Evolutionary conservation across 1,139 yeast genomes (phyloP).

Genomic region (Geotrichum citri-aurantii): DNA sequence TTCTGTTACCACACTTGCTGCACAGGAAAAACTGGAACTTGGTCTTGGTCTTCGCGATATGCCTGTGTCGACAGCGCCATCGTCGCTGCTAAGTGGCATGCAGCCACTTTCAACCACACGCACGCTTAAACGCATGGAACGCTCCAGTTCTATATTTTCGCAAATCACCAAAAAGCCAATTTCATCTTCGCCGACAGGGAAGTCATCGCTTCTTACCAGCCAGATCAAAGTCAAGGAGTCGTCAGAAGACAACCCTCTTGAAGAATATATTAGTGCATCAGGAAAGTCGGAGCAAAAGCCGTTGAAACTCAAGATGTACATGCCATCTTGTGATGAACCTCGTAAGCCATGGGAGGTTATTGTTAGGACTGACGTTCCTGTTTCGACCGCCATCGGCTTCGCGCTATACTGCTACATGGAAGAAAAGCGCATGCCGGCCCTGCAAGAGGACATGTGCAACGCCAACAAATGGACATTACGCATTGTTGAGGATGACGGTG

Average conservation of each 20-base stretch:
- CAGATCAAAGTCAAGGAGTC: slow-evolving; percentile 32
- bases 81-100: background rate
- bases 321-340: slow-evolving; percentile 36
- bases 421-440: slow-evolving; percentile 30
- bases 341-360: slow-evolving; percentile 34
- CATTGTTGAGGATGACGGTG: slow-evolving; percentile 45
- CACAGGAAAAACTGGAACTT: slow-evolving; percentile 18
- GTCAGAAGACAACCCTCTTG: slow-evolving; percentile 37
- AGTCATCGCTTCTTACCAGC: slow-evolving; percentile 27
- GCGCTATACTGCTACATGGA: slow-evolving; percentile 36
- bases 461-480: slow-evolving; percentile 41
- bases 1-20: slow-evolving; percentile 8
- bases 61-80: slow-evolving; percentile 1
- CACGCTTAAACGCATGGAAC: background rate
- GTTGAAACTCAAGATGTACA: slow-evolving; percentile 35
- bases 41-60: slow-evolving; percentile 17
- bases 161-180: slow-evolving; percentile 13
- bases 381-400: slow-evolving; percentile 41
- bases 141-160: background rate
- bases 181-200: background rate
- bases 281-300: slow-evolving; percentile 38
- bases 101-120: background rate
- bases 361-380: slow-evolving; percentile 38
- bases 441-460: slow-evolving; percentile 33
- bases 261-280: slow-evolving; percentile 38